phyloP scores from a whole-genome alignment of 1,284 basidiomycete genomes.

The Ganoderma boninense region DNA sequence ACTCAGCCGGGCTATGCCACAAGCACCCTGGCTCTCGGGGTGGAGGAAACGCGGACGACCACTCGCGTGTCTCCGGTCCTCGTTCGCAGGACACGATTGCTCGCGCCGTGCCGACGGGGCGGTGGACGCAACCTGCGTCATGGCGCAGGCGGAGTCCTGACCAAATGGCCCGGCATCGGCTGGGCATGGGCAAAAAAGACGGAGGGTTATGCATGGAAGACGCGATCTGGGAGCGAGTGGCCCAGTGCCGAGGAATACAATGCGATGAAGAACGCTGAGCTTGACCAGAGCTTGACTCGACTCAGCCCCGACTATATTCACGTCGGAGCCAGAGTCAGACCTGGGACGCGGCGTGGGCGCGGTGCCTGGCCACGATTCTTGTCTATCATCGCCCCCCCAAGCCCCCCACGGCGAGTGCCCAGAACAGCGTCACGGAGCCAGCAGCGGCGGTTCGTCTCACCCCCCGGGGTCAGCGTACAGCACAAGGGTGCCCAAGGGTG shows the following conservation, averaged over 20 bases:
- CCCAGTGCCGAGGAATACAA: neutral
- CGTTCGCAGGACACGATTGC: neutral
- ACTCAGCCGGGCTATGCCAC: constrained; percentile 7
- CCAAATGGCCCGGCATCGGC: neutral
- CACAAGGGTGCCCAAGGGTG: neutral
- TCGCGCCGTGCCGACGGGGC: neutral
- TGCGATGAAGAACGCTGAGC: neutral
- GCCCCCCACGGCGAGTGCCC: constrained; percentile 3
- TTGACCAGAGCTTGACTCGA: neutral
- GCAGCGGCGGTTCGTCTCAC: neutral
- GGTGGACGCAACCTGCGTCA: neutral
- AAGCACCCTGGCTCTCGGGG: neutral
- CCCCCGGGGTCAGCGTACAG: neutral
- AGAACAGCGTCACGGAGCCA: neutral
- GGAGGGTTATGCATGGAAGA: constrained; percentile 23
- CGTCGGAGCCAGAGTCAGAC: constrained; percentile 6
- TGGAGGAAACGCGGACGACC: constrained; percentile 1
- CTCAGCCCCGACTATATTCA: neutral
- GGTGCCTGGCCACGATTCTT: constrained; percentile 17
- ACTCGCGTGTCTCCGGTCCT: neutral
- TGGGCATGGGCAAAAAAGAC: neutral
- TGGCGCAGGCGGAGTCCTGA: neutral
- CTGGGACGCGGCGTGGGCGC: constrained; percentile 17
- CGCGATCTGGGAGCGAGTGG: neutral
- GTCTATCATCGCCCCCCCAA: neutral